Conservation (phyloP, 2,329 filamentous ascomycete species). For the Alternaria dauci region DNA sequence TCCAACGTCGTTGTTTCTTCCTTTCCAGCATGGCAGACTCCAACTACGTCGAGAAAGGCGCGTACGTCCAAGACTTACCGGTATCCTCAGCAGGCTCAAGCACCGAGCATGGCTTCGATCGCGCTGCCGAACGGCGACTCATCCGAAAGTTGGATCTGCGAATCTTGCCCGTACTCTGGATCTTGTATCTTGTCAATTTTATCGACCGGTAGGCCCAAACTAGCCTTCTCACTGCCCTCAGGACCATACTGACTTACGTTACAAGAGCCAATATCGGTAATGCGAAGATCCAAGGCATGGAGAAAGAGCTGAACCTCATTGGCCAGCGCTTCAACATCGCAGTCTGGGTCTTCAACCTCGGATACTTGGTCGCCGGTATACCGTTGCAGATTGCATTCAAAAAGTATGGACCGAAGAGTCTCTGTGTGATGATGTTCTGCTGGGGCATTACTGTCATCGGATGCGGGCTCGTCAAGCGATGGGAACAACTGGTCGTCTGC, state of each 20-base stretch:
- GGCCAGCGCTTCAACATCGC: slow-evolving; percentile 51
- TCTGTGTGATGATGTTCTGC: slow-evolving; percentile 46
- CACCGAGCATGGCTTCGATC: slow-evolving; percentile 28
- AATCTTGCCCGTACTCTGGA: slow-evolving; percentile 43
- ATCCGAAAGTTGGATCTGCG: slow-evolving; percentile 43
- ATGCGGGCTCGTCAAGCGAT: slow-evolving; percentile 40
- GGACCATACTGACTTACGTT: neutral
- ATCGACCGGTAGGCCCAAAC: slow-evolving; percentile 35
- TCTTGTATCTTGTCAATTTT: slow-evolving; percentile 46
- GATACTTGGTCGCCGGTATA: slow-evolving; percentile 48
- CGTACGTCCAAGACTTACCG: slow-evolving; percentile 5
- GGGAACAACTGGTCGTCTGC: slow-evolving; percentile 39
- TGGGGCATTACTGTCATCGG: slow-evolving; percentile 49
- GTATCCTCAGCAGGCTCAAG: slow-evolving; percentile 19
- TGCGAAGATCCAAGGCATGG: slow-evolving; percentile 49
- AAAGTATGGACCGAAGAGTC: slow-evolving; percentile 43
- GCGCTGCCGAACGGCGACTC: slow-evolving; percentile 34
- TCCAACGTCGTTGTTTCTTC: neutral
- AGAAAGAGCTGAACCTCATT: slow-evolving; percentile 45
- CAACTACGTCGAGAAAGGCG: slow-evolving; percentile 21
- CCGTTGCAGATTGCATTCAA: slow-evolving; percentile 48
- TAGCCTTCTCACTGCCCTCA: neutral
- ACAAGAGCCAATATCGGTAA: slow-evolving; percentile 43
- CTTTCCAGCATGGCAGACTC: slow-evolving; percentile 9
- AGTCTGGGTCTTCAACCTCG: slow-evolving; percentile 51